These are phyloP conservation scores for Acanthamoeba royreba DNA, from an alignment of 208 protist species.

Conservation along the genomic window DNA sequence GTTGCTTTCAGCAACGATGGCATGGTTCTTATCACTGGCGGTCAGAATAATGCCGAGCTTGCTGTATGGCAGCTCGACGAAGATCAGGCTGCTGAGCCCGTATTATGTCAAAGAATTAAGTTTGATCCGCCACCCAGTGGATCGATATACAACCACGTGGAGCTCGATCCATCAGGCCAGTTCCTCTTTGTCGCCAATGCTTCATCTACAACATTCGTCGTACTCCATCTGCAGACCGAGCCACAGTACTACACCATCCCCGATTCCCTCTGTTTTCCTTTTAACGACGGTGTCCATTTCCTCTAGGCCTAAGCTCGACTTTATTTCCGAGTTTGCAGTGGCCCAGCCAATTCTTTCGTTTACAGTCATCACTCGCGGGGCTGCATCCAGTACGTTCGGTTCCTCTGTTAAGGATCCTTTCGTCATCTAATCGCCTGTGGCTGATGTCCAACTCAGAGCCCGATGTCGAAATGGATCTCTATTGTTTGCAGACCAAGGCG, in stretches of 20 bases:
- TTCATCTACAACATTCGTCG: background rate
- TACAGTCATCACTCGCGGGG: background rate
- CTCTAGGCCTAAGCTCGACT: background rate
- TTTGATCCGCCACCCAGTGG: background rate
- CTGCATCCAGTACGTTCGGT: background rate
- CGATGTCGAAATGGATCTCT: background rate
- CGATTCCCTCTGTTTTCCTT: background rate
- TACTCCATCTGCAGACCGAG: background rate
- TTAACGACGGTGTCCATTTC: background rate
- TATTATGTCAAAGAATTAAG: background rate
- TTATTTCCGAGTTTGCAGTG: background rate
- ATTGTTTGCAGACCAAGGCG: slow-evolving; percentile 38
- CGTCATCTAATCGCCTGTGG: background rate
- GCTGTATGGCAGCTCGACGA: background rate
- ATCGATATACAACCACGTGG: background rate
- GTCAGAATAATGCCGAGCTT: slow-evolving; percentile 27
- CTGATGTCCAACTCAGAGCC: background rate
- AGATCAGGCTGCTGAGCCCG: background rate
- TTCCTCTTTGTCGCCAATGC: slow-evolving; percentile 45
- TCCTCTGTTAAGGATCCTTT: background rate
- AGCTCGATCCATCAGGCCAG: background rate
- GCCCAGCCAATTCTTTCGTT: background rate
- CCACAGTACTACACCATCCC: background rate
- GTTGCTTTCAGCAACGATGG: background rate
- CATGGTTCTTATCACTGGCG: background rate